Evolutionary conservation across 2,329 filamentous ascomycete species (phyloP).

Genomic region (Cadophora luteo-olivacea): DNA sequence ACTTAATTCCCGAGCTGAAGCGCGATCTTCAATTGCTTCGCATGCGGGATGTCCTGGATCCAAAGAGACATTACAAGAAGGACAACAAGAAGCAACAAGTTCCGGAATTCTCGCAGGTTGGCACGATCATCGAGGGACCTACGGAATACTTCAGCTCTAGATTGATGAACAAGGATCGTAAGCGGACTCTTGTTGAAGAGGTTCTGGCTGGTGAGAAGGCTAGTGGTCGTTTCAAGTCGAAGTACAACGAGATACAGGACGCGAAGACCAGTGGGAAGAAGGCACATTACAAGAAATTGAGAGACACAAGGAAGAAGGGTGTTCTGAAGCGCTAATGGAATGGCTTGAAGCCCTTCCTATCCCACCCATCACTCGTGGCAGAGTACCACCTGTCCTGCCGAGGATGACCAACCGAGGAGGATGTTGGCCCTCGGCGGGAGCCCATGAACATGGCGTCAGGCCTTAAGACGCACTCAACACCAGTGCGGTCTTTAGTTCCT

Average conservation of each 20-base stretch:
- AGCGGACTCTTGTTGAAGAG: slow-evolving; percentile 86
- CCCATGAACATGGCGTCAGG: slow-evolving; percentile 28
- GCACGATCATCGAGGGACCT: slow-evolving; percentile 85
- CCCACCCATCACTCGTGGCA: neutral
- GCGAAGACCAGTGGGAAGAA: slow-evolving; percentile 89
- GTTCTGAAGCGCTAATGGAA: slow-evolving; percentile 24
- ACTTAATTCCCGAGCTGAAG: slow-evolving; percentile 84
- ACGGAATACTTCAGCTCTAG: slow-evolving; percentile 86
- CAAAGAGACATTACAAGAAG: slow-evolving; percentile 72
- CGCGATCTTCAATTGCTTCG: slow-evolving; percentile 88
- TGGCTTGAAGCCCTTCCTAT: neutral
- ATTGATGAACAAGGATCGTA: slow-evolving; percentile 85
- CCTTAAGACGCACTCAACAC: slow-evolving; percentile 23
- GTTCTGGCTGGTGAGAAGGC: slow-evolving; percentile 72
- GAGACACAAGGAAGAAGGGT: slow-evolving; percentile 48
- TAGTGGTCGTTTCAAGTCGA: slow-evolving; percentile 79
- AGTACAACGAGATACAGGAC: slow-evolving; percentile 85
- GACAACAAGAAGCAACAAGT: slow-evolving; percentile 69
- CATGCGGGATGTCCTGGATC: slow-evolving; percentile 87
- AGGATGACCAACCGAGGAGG: neutral
- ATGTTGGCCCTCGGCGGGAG: slow-evolving; percentile 8
- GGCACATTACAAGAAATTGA: slow-evolving; percentile 82
- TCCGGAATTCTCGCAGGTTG: slow-evolving; percentile 87
- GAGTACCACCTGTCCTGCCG: neutral
- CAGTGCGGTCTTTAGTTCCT: neutral